Evolutionary conservation across 805 yeast genomes (phyloP).

Genomic region (Candida berthetii): DNA sequence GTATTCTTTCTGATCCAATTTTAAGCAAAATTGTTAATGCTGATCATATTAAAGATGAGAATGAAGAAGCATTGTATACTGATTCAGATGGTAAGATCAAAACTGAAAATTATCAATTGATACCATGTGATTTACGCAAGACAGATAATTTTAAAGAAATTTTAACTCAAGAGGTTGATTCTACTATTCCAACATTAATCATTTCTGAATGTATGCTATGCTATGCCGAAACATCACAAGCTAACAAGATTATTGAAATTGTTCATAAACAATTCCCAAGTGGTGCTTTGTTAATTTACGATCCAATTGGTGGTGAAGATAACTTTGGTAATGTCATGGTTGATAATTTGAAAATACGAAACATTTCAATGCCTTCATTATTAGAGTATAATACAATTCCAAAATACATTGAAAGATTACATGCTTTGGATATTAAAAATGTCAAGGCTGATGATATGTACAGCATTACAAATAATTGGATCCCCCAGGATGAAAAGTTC

Average conservation of each 20-base stretch:
- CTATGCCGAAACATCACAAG: conserved; percentile 37
- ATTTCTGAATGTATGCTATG: conserved; percentile 57
- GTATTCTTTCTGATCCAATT: conserved; percentile 7
- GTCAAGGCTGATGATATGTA: conserved; percentile 25
- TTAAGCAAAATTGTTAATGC: conserved; percentile 9
- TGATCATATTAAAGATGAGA: neutral
- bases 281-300: conserved; percentile 37
- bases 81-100: conserved; percentile 18
- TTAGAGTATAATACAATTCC: conserved; percentile 30
- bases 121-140: conserved; percentile 28
- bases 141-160: conserved; percentile 18
- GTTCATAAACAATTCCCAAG: conserved; percentile 20
- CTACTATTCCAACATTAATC: conserved; percentile 37
- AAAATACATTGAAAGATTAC: conserved; percentile 14
- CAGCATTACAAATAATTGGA: conserved; percentile 24
- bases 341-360: conserved; percentile 38
- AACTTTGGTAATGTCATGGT: conserved; percentile 52
- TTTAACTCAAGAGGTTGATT: conserved; percentile 13
- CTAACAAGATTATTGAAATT: conserved; percentile 29
- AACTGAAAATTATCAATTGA: conserved; percentile 19
- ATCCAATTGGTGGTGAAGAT: conserved; percentile 51
- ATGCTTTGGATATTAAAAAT: conserved; percentile 6
- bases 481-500: conserved; percentile 26
- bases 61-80: conserved; percentile 5
- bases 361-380: conserved; percentile 34